phyloP scores from a whole-genome alignment of 140 eudicot genomes.

The Stevia rebaudiana region DNA sequence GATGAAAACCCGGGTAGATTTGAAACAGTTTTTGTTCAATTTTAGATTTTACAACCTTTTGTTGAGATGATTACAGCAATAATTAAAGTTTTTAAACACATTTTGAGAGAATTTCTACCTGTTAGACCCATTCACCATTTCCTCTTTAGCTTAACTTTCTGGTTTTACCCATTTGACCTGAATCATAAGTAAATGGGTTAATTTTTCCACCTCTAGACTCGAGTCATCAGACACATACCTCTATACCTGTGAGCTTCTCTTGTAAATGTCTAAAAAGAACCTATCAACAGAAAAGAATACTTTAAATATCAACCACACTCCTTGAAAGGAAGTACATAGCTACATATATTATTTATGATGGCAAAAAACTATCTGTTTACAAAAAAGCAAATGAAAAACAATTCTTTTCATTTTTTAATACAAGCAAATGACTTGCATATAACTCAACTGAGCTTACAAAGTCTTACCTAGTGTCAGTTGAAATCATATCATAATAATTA shows the following conservation, averaged over 20 bases:
- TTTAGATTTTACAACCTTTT: neutral
- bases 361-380: neutral
- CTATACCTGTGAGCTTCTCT: constrained; percentile 64
- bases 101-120: neutral
- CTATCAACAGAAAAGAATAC: constrained; percentile 31
- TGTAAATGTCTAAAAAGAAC: constrained; percentile 86
- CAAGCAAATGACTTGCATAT: neutral
- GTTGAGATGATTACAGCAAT: neutral
- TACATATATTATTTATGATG: neutral
- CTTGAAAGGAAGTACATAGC: neutral
- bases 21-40: neutral
- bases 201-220: neutral
- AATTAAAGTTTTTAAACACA: neutral
- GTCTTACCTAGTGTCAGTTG: neutral
- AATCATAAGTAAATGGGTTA: constrained; percentile 3
- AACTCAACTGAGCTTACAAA: neutral
- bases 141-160: neutral
- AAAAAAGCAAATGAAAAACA: neutral
- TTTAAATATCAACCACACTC: neutral
- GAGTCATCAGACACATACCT: constrained; percentile 43
- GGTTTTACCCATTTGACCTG: neutral
- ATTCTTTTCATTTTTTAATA: neutral
- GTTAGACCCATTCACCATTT: neutral
- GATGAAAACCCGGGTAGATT: too few species aligned
- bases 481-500: neutral